These are phyloP conservation scores for Helianthus tuberosus DNA, from an alignment of 129 eudicot genomes.

Conservation along the genomic window DNA sequence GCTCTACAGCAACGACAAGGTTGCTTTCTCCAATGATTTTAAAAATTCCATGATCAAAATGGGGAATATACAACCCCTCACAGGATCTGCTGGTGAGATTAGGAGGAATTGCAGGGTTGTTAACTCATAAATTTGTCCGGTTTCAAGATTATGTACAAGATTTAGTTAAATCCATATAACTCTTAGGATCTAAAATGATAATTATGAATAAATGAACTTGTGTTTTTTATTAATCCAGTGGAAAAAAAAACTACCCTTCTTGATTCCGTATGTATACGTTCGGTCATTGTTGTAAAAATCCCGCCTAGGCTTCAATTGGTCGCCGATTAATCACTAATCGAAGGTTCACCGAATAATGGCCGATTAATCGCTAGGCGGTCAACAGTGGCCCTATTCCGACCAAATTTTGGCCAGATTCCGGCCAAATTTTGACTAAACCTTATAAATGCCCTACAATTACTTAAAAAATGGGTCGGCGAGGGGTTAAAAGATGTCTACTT, in stretches of 20 bases:
- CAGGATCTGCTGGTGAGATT: conserved; percentile 47
- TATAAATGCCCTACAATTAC: no score
- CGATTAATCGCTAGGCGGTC: no score
- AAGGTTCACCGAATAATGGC: no score
- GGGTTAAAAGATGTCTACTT: no score
- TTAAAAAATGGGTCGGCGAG: no score
- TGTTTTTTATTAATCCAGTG: not conserved
- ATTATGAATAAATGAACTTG: conserved; percentile 15
- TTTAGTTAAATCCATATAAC: conserved; percentile 8
- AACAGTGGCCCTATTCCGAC: no score
- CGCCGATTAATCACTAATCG: no score
- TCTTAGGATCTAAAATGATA: not conserved
- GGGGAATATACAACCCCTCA: conserved; percentile 53
- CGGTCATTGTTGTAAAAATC: no score
- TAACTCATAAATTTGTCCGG: conserved; percentile 29
- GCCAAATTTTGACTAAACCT: no score
- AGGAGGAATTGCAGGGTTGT: conserved; percentile 43
- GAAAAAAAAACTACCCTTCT: conserved; percentile 15
- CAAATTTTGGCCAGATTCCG: no score
- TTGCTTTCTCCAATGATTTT: conserved; percentile 34
- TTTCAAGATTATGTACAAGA: conserved; percentile 26
- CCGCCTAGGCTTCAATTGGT: no score
- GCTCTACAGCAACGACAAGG: conserved; percentile 23
- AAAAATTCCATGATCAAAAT: conserved; percentile 44
- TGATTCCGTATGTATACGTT: not conserved